These are phyloP conservation scores for Cryptosporidium sp. DNA, from an alignment of 169 alveolate species.

Conservation along the genomic window DNA sequence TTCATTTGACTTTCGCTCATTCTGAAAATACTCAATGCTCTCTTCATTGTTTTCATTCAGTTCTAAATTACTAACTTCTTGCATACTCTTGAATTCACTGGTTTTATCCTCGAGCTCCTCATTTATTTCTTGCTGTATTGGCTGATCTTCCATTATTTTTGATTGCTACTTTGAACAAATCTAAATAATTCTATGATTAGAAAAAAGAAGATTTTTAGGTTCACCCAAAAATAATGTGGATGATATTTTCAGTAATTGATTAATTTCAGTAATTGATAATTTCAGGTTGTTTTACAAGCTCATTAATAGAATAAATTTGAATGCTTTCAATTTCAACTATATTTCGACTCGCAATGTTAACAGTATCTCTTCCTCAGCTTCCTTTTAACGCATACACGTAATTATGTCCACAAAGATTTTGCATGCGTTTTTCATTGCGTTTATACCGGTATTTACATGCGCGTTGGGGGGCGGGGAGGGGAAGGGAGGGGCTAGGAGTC, in stretches of 20 bases:
- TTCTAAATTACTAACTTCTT: not conserved
- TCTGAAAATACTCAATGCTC: not conserved
- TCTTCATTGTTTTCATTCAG: not conserved
- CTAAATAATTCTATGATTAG: not conserved
- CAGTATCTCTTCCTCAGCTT: not conserved
- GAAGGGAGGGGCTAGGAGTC: not conserved
- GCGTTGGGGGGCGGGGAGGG: constrained; percentile 32
- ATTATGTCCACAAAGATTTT: constrained; percentile 40
- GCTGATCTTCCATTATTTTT: not conserved
- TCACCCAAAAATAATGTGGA: not conserved
- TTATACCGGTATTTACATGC: constrained; percentile 49
- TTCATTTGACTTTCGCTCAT: not conserved
- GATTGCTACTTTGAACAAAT: not conserved
- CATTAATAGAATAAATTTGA: not conserved
- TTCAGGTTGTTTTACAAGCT: not conserved
- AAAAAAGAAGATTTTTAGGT: not conserved
- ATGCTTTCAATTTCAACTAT: not conserved
- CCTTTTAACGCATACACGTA: not conserved
- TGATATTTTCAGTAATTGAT: not conserved
- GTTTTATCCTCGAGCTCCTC: not conserved
- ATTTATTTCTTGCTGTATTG: not conserved
- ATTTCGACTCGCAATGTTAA: not conserved
- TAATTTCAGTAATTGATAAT: not conserved
- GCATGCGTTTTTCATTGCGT: not conserved
- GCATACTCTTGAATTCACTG: not conserved